Conservation (phyloP, 371 early-diverging fungal genomes). For the Globomyces sp. region DNA sequence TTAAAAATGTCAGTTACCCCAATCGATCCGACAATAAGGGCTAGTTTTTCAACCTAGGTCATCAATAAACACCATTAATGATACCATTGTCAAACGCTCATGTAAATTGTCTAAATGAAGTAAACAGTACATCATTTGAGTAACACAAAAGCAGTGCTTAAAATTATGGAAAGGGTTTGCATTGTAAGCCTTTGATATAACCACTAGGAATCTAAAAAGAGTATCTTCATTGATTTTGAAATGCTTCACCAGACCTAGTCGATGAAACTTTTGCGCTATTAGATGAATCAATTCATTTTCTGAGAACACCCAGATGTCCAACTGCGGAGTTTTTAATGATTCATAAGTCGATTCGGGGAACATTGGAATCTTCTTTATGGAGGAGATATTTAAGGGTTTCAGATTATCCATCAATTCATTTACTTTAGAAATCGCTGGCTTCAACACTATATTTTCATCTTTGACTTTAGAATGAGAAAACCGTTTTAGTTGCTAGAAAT, state of each 20-base stretch:
- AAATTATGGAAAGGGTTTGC: slow-evolving; percentile 52
- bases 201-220: slow-evolving; percentile 36
- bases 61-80: no score
- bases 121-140: slow-evolving; percentile 52
- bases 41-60: slow-evolving; percentile 31
- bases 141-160: slow-evolving; percentile 50
- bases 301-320: slow-evolving; percentile 47
- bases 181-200: slow-evolving; percentile 43
- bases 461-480: slow-evolving; percentile 16
- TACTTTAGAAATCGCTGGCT: slow-evolving; percentile 14
- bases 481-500: slow-evolving; percentile 25
- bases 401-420: neutral
- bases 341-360: slow-evolving; percentile 32
- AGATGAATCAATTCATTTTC: slow-evolving; percentile 42
- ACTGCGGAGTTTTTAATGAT: slow-evolving; percentile 45
- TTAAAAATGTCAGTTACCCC: slow-evolving; percentile 32
- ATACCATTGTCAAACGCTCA: slow-evolving; percentile 25
- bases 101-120: slow-evolving; percentile 35
- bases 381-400: neutral
- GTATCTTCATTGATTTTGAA: slow-evolving; percentile 38
- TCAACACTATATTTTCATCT: slow-evolving; percentile 6
- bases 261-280: slow-evolving; percentile 46
- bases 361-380: neutral
- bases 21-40: slow-evolving; percentile 34
- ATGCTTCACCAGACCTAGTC: slow-evolving; percentile 34